Base-by-base conservation (phyloP, 2,329 filamentous ascomycete species). In the Trichoderma sp. region DNA sequence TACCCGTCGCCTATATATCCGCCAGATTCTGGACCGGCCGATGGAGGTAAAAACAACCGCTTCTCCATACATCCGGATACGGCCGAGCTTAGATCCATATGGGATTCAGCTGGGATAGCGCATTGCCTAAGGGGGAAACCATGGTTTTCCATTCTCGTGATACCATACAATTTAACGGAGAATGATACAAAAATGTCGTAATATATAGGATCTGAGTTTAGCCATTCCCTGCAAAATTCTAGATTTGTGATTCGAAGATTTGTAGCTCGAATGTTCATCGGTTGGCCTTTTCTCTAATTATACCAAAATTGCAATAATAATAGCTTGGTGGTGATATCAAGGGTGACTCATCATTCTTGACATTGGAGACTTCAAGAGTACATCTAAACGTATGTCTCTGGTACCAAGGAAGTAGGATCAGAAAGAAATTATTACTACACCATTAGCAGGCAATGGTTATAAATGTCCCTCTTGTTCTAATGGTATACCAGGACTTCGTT, bases 261-360 rank as follows among this genome's bases (percentile, higher is more conserved):
- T 21, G 18, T 51, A n/a, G 9, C 43, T 51, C 2, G n/a, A 11
- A 51, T 6, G 4, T 2, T 0, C 43, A 21, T 47, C 24, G 24
- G 24, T 24, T 24, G 24, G 24, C 24, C 24, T 24, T 24, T 24
- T 24, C 24, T 21, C n/a, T 24, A 1, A 21, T 24, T 6, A 51
- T 6, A 3, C 3, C 11, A 0, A 1, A 47, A 21, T 24, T 51
- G 43, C 9, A 24, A 6, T 2, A 2, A 11, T 3, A 1, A 14
- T 51, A 4, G 5, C 5, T 3, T 12, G 4, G 43, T n/a, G 39
- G 18, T 47, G 3, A 12, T 51, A 3, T 51, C n/a, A 24, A 4
- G 21, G 21, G n/a, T 12, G 3, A 12, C 11, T 21, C 43, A 21
- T 47, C 18, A n/a, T 43, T 24, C 24, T 24, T 24, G 24, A 24